Conservation (phyloP, 2,329 filamentous ascomycete genomes). For the Hymenoscyphus repandus region DNA sequence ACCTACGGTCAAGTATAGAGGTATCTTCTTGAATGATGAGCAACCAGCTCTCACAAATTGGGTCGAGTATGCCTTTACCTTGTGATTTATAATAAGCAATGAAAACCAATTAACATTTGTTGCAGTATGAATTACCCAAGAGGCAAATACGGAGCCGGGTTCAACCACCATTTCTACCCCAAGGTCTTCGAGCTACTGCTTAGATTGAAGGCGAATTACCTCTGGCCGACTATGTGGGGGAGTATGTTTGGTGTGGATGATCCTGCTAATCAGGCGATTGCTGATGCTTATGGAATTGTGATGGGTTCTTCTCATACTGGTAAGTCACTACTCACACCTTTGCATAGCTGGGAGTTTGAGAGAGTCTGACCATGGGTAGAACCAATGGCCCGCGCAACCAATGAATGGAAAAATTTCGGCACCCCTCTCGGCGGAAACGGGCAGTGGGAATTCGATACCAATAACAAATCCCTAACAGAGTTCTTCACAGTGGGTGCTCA, state of each 20-base stretch:
- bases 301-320: constrained; percentile 63
- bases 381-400: constrained; percentile 60
- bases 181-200: constrained; percentile 67
- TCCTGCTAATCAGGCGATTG: constrained; percentile 59
- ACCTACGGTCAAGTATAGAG: constrained; percentile 52
- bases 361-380: constrained; percentile 39
- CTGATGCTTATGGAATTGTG: constrained; percentile 69
- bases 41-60: constrained; percentile 59
- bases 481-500: constrained; percentile 65
- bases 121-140: constrained; percentile 39
- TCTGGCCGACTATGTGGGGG: constrained; percentile 70
- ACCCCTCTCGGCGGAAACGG: constrained; percentile 39
- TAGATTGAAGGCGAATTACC: constrained; percentile 65
- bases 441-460: constrained; percentile 64
- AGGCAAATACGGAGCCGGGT: constrained; percentile 38
- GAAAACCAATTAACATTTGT: background rate
- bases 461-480: constrained; percentile 61
- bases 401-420: constrained; percentile 45
- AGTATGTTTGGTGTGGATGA: constrained; percentile 71
- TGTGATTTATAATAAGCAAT: background rate
- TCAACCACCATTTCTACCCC: constrained; percentile 60
- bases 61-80: constrained; percentile 37
- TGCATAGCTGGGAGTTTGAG: background rate
- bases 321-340: background rate
- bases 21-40: constrained; percentile 57